These are phyloP conservation scores for Backusella tuberculispora DNA, from an alignment of 192 early-diverging fungal genomes.

Conservation along the genomic window DNA sequence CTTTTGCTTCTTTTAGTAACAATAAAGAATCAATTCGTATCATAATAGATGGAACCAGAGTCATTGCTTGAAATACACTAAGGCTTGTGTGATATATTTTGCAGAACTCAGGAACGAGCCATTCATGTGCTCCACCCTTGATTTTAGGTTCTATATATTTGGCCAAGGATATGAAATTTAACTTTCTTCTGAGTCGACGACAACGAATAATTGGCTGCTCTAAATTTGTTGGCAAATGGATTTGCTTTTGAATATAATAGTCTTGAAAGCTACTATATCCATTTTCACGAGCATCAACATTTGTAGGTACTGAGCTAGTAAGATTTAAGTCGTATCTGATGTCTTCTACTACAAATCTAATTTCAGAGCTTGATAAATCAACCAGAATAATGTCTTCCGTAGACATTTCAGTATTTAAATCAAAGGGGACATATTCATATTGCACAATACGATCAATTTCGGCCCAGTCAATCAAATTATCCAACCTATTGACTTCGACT, in stretches of 20 bases:
- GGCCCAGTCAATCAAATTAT: slow-evolving; percentile 47
- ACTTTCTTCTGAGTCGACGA: background rate
- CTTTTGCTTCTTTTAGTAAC: slow-evolving; percentile 48
- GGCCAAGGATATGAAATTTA: background rate
- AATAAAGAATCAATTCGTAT: slow-evolving; percentile 61
- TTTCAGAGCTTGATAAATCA: slow-evolving; percentile 41
- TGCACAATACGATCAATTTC: slow-evolving; percentile 39
- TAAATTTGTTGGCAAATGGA: background rate
- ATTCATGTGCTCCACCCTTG: background rate
- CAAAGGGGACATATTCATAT: slow-evolving; percentile 5
- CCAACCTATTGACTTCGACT: slow-evolving; percentile 42
- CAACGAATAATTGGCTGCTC: background rate
- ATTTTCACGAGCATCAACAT: slow-evolving; percentile 31
- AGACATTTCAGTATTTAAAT: slow-evolving; percentile 13
- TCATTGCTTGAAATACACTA: slow-evolving; percentile 44
- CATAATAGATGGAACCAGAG: slow-evolving; percentile 64
- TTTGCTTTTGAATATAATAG: slow-evolving; percentile 38
- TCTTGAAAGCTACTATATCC: slow-evolving; percentile 41
- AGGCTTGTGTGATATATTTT: slow-evolving; percentile 36
- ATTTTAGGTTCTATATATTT: background rate
- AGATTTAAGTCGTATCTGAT: slow-evolving; percentile 35
- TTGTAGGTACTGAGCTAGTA: slow-evolving; percentile 23
- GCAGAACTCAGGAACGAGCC: slow-evolving; percentile 47
- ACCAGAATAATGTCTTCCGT: slow-evolving; percentile 39
- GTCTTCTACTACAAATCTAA: slow-evolving; percentile 44